Base-by-base conservation (phyloP, 2,329 filamentous ascomycete genomes). In the Fusarium piperis region DNA sequence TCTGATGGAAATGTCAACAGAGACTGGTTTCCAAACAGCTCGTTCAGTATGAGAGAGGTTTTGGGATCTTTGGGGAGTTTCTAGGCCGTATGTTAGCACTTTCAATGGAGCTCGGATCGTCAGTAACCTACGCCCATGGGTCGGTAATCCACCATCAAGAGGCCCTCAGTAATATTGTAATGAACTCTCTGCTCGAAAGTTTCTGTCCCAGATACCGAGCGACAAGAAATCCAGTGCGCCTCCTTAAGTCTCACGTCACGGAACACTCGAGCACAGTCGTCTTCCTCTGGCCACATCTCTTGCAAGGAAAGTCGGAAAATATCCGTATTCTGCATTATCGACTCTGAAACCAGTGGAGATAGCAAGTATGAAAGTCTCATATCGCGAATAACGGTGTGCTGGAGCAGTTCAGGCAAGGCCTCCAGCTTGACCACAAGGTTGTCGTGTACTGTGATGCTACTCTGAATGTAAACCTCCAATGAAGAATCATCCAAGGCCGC, bases 1-100 rank as follows among this genome's bases (percentile, higher is more conserved):
- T 72, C 59, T 0, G 90, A 91, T 0, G 89, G 87, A 30, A 77
- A 88, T 0, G 85, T 86, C 2, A 84, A 80, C 0, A 90, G 82
- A 15, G 81, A 81, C 26, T 88, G 84, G 4, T 85, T 79, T 0
- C 88, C 88, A 73, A 92, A 90, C 0, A 92, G 80, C 8, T 84
- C 81, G 6, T 80, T 78, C 23, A 90, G 79, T 1, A 74, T 59
- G 4, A 80, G 68, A 0, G 70, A 64, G 0, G 83, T 81, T 18
- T 82, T 83, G 32, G 87, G 85, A 3, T 86, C 80, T 10, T 81
- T 76, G 0, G 90, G 89, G 0, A 92, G 82, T 38, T 86, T 88
- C 2, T 73, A 28, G 5, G 16, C 6, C n/a, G 12, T 3, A 38
- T n/a, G 28, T 70, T 57, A 70, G 65, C 26, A 18, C 20, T 55